Conservation (phyloP, 1,284 basidiomycete genomes). For the Coniferiporia sulphurascens region DNA sequence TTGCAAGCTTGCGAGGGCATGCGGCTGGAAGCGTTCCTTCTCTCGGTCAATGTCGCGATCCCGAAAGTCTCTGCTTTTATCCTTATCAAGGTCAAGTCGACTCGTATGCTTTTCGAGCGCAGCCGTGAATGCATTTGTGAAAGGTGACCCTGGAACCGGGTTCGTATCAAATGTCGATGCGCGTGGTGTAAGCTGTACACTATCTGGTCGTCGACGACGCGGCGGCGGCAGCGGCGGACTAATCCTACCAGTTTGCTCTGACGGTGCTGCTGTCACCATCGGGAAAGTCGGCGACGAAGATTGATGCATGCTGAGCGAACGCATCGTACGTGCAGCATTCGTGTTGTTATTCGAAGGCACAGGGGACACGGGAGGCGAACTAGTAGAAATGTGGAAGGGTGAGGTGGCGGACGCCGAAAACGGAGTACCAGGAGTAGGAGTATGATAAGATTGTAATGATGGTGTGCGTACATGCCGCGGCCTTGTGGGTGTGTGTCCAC, state of each 20-base stretch:
- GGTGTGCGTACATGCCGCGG: conserved; percentile 12
- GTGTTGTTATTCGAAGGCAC: background rate
- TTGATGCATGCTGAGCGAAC: conserved; percentile 55
- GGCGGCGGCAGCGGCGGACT: conserved; percentile 37
- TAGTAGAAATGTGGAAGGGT: background rate
- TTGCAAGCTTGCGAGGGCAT: conserved; percentile 39
- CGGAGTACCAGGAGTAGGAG: background rate
- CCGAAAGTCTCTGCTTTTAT: background rate
- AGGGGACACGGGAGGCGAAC: background rate
- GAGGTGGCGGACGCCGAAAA: background rate
- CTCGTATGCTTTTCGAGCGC: background rate
- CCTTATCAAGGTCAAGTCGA: background rate
- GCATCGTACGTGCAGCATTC: conserved; percentile 33
- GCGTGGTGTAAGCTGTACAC: conserved; percentile 44
- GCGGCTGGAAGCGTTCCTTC: conserved; percentile 4
- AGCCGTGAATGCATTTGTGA: conserved; percentile 4
- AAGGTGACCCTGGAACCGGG: background rate
- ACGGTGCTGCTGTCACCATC: background rate
- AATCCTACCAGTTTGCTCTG: background rate
- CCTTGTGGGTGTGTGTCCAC: background rate
- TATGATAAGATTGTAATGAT: conserved; percentile 3
- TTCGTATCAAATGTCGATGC: background rate
- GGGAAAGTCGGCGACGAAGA: background rate
- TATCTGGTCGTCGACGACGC: conserved; percentile 53
- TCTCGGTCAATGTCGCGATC: background rate